These are phyloP conservation scores for Rhizopogon vinicolor DNA, from an alignment of 768 basidiomycete genomes.

Conservation along the genomic window DNA sequence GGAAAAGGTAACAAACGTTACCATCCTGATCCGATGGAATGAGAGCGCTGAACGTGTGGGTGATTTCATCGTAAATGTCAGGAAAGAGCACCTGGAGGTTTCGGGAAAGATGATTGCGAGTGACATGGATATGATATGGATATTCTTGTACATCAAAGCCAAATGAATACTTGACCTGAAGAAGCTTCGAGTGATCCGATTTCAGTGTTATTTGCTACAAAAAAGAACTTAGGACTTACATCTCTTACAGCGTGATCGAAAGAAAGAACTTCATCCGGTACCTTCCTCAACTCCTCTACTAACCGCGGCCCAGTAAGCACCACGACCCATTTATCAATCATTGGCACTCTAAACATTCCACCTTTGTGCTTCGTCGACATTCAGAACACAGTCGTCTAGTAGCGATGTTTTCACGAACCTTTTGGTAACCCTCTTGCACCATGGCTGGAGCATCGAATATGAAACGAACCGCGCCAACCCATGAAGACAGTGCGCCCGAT, in stretches of 20 bases:
- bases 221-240: constrained; percentile 22
- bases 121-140: constrained; percentile 31
- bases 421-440: constrained; percentile 32
- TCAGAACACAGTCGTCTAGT: constrained; percentile 10
- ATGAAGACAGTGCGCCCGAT: constrained; percentile 29
- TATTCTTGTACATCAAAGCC: constrained; percentile 28
- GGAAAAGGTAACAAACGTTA: constrained; percentile 7
- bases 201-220: background rate
- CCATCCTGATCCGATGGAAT: constrained; percentile 17
- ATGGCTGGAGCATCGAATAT: constrained; percentile 26
- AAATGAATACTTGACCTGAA: constrained; percentile 34
- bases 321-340: constrained; percentile 41
- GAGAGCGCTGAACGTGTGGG: constrained; percentile 23
- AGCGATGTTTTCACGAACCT: constrained; percentile 14
- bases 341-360: constrained; percentile 39
- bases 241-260: constrained; percentile 34
- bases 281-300: constrained; percentile 47
- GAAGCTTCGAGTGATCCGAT: constrained; percentile 20
- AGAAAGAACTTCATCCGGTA: constrained; percentile 44
- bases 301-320: constrained; percentile 36
- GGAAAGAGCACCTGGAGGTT: constrained; percentile 30
- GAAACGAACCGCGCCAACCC: constrained; percentile 26
- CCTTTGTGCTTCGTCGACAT: constrained; percentile 21
- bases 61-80: constrained; percentile 29
- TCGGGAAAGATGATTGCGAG: constrained; percentile 28